phyloP scores from a whole-genome alignment of 495 filamentous ascomycete genomes.

The Daldinia vernicosa region DNA sequence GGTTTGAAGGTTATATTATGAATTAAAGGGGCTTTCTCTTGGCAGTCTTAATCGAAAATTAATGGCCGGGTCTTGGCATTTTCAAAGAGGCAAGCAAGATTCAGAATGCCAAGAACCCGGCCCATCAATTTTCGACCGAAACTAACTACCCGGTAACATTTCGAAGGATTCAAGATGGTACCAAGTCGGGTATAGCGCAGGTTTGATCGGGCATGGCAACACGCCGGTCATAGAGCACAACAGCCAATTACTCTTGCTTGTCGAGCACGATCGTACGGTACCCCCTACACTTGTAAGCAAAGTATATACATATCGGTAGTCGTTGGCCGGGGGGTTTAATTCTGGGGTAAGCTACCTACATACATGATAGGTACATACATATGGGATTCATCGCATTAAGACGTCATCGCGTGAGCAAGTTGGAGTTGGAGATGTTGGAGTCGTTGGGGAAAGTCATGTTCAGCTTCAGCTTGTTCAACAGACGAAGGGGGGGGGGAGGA shows the following conservation, averaged over 20 bases:
- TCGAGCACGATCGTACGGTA: neutral
- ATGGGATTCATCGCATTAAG: neutral
- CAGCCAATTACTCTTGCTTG: neutral
- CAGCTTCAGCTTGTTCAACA: neutral
- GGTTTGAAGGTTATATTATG: neutral
- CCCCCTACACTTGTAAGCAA: neutral
- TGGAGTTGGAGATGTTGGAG: neutral
- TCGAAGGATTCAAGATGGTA: slow-evolving; percentile 1
- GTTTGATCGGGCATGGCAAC: neutral
- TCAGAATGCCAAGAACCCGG: too few relatives aligned
- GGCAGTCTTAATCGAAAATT: too few relatives aligned
- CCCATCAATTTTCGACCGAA: too few relatives aligned
- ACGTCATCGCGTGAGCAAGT: neutral
- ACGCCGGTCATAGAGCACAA: neutral
- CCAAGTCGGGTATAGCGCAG: neutral
- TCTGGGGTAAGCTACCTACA: neutral
- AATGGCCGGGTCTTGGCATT: too few relatives aligned
- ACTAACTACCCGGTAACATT: too few relatives aligned
- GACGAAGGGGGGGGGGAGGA: neutral
- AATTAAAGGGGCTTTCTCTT: neutral
- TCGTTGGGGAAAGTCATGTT: neutral
- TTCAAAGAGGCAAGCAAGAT: too few relatives aligned
- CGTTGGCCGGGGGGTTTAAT: neutral
- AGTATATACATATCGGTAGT: neutral
- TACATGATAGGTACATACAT: neutral